Evolutionary conservation across 768 basidiomycete genomes (phyloP).

Genomic region (Suillus lakei): DNA sequence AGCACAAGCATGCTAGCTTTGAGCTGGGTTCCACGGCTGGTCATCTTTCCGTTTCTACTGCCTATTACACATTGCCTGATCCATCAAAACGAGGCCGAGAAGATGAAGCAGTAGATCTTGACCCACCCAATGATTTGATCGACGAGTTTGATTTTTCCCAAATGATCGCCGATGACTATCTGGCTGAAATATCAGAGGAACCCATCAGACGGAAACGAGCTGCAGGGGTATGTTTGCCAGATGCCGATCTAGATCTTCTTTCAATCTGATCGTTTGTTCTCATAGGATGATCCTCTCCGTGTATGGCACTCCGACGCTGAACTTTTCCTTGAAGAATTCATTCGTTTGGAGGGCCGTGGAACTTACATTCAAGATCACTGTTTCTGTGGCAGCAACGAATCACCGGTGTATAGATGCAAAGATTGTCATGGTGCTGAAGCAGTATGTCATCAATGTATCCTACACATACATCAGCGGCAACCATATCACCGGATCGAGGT

Average conservation of each 20-base stretch:
- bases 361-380: background rate
- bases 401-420: slow-evolving; percentile 13
- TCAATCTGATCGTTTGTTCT: background rate
- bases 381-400: background rate
- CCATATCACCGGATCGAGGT: slow-evolving; percentile 26
- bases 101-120: background rate
- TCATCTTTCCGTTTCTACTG: background rate
- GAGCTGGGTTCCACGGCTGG: background rate
- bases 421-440: slow-evolving; percentile 18
- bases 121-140: background rate
- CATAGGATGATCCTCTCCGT: background rate
- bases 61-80: background rate
- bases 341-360: slow-evolving; percentile 17
- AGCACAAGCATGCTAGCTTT: background rate
- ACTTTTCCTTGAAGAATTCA: slow-evolving; percentile 21
- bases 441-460: slow-evolving; percentile 14
- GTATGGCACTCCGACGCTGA: background rate
- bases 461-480: slow-evolving; percentile 7
- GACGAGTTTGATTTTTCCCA: background rate
- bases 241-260: background rate
- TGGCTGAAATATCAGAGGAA: background rate
- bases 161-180: background rate
- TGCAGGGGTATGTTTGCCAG: background rate
- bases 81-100: background rate
- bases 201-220: background rate